These are phyloP conservation scores for Phytophthora colocasiae DNA, from an alignment of 352 stramenopile genomes.

Conservation along the genomic window DNA sequence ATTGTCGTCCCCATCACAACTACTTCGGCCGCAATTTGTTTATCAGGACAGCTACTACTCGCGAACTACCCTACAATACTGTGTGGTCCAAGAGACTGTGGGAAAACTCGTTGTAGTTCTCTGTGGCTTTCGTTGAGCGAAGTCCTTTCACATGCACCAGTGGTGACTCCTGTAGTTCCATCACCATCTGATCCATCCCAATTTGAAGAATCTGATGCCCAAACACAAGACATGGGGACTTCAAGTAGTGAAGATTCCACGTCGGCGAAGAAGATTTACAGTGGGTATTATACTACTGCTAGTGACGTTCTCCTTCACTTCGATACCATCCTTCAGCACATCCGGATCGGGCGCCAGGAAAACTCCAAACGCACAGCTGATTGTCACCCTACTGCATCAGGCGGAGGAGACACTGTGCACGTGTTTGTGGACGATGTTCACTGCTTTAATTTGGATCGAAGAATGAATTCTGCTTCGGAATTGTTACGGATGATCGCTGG, in stretches of 20 bases:
- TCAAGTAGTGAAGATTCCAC: background rate
- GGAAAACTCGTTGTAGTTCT: conserved; percentile 56
- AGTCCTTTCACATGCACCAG: conserved; percentile 16
- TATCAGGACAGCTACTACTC: conserved; percentile 57
- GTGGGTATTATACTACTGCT: conserved; percentile 27
- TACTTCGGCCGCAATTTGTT: conserved; percentile 47
- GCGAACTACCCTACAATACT: conserved; percentile 48
- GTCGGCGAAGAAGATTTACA: conserved; percentile 14
- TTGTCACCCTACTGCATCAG: too few relatives aligned
- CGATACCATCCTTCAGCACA: conserved; percentile 29
- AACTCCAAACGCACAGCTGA: background rate
- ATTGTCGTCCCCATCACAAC: conserved; percentile 43
- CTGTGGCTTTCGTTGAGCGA: conserved; percentile 35
- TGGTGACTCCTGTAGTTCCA: background rate
- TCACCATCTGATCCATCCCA: background rate
- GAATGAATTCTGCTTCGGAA: conserved; percentile 51
- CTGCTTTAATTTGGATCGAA: conserved; percentile 27
- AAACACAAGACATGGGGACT: background rate
- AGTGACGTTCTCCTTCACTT: conserved; percentile 25
- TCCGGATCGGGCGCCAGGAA: conserved; percentile 15
- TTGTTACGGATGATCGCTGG: conserved; percentile 56
- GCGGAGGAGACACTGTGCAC: conserved; percentile 15
- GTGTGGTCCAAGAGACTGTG: conserved; percentile 47
- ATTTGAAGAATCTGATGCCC: too few relatives aligned
- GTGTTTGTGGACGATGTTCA: conserved; percentile 79